Conservation (phyloP, 768 basidiomycete species). For the Tulasnella sp. region DNA sequence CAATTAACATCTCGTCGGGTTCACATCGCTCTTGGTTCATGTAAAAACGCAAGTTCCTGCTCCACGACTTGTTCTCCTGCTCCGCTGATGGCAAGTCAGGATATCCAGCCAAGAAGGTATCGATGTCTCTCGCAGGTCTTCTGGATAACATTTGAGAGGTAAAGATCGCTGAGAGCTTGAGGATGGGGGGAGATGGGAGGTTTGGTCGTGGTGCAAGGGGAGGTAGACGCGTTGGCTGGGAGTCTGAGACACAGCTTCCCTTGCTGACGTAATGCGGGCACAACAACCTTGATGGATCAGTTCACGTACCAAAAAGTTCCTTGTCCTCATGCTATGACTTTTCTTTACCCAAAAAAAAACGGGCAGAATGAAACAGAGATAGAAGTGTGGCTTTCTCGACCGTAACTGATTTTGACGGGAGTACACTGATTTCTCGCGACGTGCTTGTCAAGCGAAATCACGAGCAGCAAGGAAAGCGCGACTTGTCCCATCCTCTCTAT, state of each 20-base stretch:
- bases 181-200: background rate
- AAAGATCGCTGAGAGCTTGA: background rate
- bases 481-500: too few relatives aligned
- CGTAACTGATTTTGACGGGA: too few relatives aligned
- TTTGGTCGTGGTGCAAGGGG: background rate
- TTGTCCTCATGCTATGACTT: too few relatives aligned
- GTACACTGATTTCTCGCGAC: too few relatives aligned
- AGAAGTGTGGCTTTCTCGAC: too few relatives aligned
- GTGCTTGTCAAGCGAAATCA: too few relatives aligned
- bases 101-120: constrained; percentile 46
- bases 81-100: constrained; percentile 24
- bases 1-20: constrained; percentile 50
- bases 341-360: too few relatives aligned
- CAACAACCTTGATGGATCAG: background rate
- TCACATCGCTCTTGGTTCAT: constrained; percentile 41
- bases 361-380: too few relatives aligned
- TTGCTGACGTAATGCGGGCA: background rate
- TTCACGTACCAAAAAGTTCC: too few relatives aligned
- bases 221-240: background rate
- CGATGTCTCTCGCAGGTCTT: constrained; percentile 30
- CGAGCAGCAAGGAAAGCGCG: too few relatives aligned
- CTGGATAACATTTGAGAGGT: background rate
- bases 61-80: constrained; percentile 31
- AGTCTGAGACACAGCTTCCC: background rate
- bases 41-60: constrained; percentile 50